A percentile compares a stretch with the other conserved stretches of the same genome.
phyloP scores from a whole-genome alignment of 1,284 basidiomycete species.

The Exobasidium rhododendri region DNA sequence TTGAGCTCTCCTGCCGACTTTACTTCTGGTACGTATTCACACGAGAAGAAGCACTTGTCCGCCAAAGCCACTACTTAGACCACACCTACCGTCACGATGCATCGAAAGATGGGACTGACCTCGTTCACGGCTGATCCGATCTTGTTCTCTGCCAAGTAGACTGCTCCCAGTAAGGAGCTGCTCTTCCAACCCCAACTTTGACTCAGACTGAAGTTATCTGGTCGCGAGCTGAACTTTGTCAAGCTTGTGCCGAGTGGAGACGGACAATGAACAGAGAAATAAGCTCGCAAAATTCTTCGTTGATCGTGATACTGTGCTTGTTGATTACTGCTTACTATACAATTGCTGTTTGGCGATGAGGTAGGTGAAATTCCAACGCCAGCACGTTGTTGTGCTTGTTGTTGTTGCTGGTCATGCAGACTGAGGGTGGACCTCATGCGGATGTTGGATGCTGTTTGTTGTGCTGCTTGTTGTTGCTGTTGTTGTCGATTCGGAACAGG shows the following conservation, averaged over 20 bases:
- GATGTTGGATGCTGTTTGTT: neutral
- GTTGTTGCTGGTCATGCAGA: neutral
- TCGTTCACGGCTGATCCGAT: slow-evolving; percentile 16
- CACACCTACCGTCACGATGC: slow-evolving; percentile 34
- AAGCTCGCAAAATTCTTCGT: slow-evolving; percentile 58
- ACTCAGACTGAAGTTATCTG: slow-evolving; percentile 74
- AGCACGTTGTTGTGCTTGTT: neutral
- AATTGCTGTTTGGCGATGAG: neutral
- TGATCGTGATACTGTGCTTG: slow-evolving; percentile 54
- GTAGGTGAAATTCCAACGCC: neutral
- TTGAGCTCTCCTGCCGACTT: no score
- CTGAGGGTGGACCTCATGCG: neutral
- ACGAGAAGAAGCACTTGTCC: no score
- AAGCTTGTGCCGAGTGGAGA: slow-evolving; percentile 75
- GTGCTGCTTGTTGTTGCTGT: neutral
- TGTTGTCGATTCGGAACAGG: neutral
- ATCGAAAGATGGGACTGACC: slow-evolving; percentile 27
- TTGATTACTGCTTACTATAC: neutral
- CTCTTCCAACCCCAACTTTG: slow-evolving; percentile 61
- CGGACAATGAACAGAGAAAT: slow-evolving; percentile 79
- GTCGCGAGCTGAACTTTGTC: slow-evolving; percentile 78
- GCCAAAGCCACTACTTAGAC: no score
- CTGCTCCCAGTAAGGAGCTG: slow-evolving; percentile 51
- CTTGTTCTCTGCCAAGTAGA: slow-evolving; percentile 27
- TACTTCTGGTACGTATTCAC: no score